Percentiles rank a stretch among this genome's conserved stretches.
These are phyloP conservation scores for Pseudovirgaria hyperparasitica DNA, from an alignment of 2,329 filamentous ascomycete genomes.

Conservation along the genomic window DNA sequence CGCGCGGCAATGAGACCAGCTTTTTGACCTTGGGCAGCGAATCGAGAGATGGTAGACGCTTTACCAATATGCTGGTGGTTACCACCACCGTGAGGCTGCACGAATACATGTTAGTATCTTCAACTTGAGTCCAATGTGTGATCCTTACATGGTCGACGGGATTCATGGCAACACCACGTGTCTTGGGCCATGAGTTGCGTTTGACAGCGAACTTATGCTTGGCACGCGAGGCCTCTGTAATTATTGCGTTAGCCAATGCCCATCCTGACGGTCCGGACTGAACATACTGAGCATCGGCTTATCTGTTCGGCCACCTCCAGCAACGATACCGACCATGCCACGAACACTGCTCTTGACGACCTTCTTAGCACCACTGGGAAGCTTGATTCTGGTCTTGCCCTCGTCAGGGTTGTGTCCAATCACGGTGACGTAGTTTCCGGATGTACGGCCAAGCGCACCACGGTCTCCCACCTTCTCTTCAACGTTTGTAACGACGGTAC, in stretches of 20 bases:
- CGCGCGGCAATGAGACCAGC: constrained; percentile 99
- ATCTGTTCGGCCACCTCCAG: constrained; percentile 98
- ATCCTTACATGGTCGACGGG: constrained; percentile 80
- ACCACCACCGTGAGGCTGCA: constrained; percentile 53
- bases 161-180: constrained; percentile 99
- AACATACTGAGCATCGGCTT: constrained; percentile 88
- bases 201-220: constrained; percentile 99
- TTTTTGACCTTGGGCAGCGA: constrained; percentile 98
- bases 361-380: constrained; percentile 98
- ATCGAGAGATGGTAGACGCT: constrained; percentile 97
- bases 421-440: constrained; percentile 98
- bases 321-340: constrained; percentile 99
- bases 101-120: constrained; percentile 14
- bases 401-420: constrained; percentile 50
- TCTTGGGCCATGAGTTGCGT: constrained; percentile 99
- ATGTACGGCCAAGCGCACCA: constrained; percentile 90
- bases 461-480: constrained; percentile 98
- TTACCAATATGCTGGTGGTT: constrained; percentile 99
- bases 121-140: constrained; percentile 8
- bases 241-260: constrained; percentile 35
- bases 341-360: constrained; percentile 81
- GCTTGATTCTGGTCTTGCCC: constrained; percentile 99
- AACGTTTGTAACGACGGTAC: constrained; percentile 98
- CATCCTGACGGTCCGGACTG: constrained; percentile 36
- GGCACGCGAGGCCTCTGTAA: constrained; percentile 87